Evolutionary conservation across 1,284 basidiomycete species (phyloP), one percentile per base, ranked within the genome.

Genomic region (Ceratobasidium theobromae): DNA sequence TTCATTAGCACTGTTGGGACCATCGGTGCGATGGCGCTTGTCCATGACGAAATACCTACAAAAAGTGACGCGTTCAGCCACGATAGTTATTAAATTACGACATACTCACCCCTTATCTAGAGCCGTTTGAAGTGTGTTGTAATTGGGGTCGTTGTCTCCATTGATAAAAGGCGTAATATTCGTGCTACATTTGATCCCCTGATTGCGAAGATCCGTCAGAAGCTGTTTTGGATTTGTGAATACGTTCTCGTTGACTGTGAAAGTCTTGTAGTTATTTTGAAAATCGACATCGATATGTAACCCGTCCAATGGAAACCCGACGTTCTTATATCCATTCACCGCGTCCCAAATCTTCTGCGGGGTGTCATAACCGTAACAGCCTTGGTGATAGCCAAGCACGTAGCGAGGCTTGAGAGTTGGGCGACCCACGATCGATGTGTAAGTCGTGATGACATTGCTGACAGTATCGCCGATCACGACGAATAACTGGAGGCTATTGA

Each of bases 131-230:
- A 67, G 48, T 3, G 66, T 67, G 9, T 32, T 14, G 25, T 67
- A 67, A 4, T 23, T 16, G 6, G 16, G 25, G n/a, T 57, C 65
- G 23, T 38, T 35, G 18, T 52, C 51, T 52, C 48, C 54, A 21
- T 57, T 58, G 38, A 67, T 67, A 25, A 67, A 57, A 3, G 66
- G 66, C 11, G 66, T 67, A 40, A 67, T 67, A 33, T 67, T 67
- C 2, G 66, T 67, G 35, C 66, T 52, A 35, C 66, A 67, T 53
- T 67, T 67, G 48, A 67, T 33, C 2, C 66, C 66, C 49, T 11
- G 25, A 4, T 40, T 27, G 4, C 41, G 43, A 18, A 67, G 55
- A 6, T 58, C 55, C 3, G 33, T 23, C 9, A 67, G 49, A 30
- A 67, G 48, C 1, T 23, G 27, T 18, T 14, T 30, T 14, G 49